phyloP scores from a whole-genome alignment of 257 asterid genomes.

The Ballota nigra region DNA sequence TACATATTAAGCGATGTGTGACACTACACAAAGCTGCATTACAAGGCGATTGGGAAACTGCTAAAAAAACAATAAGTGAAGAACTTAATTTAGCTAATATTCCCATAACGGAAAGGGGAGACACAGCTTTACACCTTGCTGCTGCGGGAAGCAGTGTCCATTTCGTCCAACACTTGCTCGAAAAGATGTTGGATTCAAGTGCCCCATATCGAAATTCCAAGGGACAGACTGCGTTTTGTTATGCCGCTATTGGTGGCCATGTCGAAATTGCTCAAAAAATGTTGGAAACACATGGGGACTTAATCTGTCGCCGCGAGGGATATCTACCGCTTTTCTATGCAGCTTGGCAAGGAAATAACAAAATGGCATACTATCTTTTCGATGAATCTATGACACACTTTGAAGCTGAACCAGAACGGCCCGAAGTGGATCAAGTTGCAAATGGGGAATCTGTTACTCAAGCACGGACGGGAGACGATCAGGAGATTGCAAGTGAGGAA shows the following conservation, averaged over 20 bases:
- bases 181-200: background rate
- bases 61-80: background rate
- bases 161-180: background rate
- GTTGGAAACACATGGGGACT: background rate
- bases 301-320: background rate
- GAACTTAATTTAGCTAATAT: background rate
- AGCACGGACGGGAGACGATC: too few relatives aligned
- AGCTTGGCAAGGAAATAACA: background rate
- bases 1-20: background rate
- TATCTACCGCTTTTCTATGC: background rate
- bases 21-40: constrained; percentile 33
- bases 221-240: background rate
- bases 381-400: background rate
- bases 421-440: too few relatives aligned
- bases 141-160: background rate
- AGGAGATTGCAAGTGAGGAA: too few relatives aligned
- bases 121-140: background rate
- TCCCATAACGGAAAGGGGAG: background rate
- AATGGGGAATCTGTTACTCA: too few relatives aligned
- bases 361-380: background rate
- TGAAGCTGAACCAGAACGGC: too few relatives aligned
- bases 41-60: constrained; percentile 28
- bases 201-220: background rate
- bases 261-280: background rate
- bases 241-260: background rate